phyloP scores from a whole-genome alignment of 768 basidiomycete species.

The Lactifluus pinguis region DNA sequence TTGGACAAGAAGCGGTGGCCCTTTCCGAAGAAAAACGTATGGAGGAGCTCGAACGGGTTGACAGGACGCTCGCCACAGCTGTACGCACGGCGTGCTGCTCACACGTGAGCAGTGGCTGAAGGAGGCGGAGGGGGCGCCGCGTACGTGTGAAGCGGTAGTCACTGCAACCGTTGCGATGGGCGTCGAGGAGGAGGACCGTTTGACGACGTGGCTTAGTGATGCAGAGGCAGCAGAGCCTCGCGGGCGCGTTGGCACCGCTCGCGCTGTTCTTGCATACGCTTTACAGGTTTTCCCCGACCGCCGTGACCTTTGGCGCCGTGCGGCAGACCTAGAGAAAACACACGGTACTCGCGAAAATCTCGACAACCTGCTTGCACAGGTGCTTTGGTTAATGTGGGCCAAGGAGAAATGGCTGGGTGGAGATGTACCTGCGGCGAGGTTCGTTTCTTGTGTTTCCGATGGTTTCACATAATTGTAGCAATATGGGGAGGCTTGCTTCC shows the following conservation, averaged over 20 bases:
- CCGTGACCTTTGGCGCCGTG: conserved; percentile 78
- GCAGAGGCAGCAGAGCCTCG: conserved; percentile 72
- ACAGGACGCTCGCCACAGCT: conserved; percentile 82
- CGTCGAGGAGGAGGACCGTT: conserved; percentile 86
- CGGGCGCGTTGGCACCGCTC: conserved; percentile 70
- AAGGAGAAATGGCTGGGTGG: conserved; percentile 94
- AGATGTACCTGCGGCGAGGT: conserved; percentile 85
- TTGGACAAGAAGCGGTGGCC: conserved; percentile 76
- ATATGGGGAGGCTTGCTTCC: too few relatives aligned
- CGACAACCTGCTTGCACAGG: conserved; percentile 69
- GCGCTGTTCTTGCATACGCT: conserved; percentile 86
- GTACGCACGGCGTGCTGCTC: conserved; percentile 82
- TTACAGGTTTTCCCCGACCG: conserved; percentile 85
- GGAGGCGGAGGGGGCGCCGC: conserved; percentile 72
- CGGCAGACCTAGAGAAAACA: conserved; percentile 87
- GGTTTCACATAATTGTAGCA: too few relatives aligned
- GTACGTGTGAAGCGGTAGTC: conserved; percentile 90
- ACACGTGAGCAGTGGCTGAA: conserved; percentile 91
- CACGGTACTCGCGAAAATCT: conserved; percentile 82
- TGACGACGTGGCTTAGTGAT: conserved; percentile 87
- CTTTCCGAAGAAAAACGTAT: conserved; percentile 44
- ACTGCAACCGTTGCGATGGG: conserved; percentile 92
- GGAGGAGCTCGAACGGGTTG: conserved; percentile 65
- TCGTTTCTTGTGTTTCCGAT: too few relatives aligned
- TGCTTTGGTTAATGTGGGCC: conserved; percentile 95